phyloP scores from a whole-genome alignment of 176 grass and related monocot genomes.

The Saccharum officinarum region DNA sequence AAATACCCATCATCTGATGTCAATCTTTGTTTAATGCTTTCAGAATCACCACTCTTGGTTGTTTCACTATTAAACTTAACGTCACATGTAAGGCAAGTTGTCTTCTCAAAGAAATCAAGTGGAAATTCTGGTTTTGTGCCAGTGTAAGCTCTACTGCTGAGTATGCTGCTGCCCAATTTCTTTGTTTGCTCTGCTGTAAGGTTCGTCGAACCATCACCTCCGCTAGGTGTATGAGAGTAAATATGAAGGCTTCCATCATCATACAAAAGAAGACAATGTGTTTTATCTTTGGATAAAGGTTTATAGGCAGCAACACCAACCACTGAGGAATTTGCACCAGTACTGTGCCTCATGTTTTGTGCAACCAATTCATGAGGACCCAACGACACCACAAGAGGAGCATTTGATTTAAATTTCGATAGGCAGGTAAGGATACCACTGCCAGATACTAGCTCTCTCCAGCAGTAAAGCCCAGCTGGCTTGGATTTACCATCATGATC shows the following conservation, averaged over 20 bases:
- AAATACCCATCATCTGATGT: slow-evolving; percentile 85
- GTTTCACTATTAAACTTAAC: slow-evolving; percentile 82
- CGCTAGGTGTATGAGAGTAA: slow-evolving; percentile 70
- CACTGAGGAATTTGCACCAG: slow-evolving; percentile 64
- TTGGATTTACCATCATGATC: slow-evolving; percentile 81
- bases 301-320: slow-evolving; percentile 95
- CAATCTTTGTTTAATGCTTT: slow-evolving; percentile 89
- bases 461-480: slow-evolving; percentile 73
- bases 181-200: slow-evolving; percentile 78
- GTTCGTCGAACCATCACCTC: slow-evolving; percentile 50
- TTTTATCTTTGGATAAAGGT: slow-evolving; percentile 96
- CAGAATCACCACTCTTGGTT: slow-evolving; percentile 81
- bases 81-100: slow-evolving; percentile 75
- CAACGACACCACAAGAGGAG: slow-evolving; percentile 67
- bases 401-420: slow-evolving; percentile 75
- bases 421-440: slow-evolving; percentile 82
- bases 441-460: slow-evolving; percentile 87
- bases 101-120: slow-evolving; percentile 97
- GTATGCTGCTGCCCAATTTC: slow-evolving; percentile 83
- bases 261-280: slow-evolving; percentile 89
- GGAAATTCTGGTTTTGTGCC: slow-evolving; percentile 82
- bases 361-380: slow-evolving; percentile 65
- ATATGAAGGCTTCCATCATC: slow-evolving; percentile 99
- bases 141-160: slow-evolving; percentile 67
- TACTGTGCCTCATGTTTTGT: slow-evolving; percentile 78